phyloP scores from a whole-genome alignment of 78 protist genomes.

The Cavenderia fasciculata region DNA sequence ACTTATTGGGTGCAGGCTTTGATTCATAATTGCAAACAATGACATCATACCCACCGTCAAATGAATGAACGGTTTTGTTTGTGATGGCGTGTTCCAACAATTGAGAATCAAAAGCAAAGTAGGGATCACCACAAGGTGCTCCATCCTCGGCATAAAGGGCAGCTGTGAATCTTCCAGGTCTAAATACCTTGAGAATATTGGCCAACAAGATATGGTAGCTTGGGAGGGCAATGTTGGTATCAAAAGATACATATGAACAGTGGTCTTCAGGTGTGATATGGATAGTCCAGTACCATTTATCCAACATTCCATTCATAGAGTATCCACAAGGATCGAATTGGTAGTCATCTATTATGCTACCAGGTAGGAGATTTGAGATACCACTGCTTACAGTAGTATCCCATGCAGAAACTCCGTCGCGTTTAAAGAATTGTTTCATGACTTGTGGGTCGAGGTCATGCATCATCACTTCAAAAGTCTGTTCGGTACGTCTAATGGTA shows the following conservation, averaged over 20 bases:
- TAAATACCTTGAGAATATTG: constrained; percentile 58
- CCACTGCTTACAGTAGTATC: constrained; percentile 72
- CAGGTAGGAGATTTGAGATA: constrained; percentile 60
- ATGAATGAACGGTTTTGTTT: constrained; percentile 73
- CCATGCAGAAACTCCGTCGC: constrained; percentile 57
- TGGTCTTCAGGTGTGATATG: constrained; percentile 84
- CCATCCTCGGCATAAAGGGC: constrained; percentile 72
- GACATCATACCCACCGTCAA: constrained; percentile 76
- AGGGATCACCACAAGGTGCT: constrained; percentile 58
- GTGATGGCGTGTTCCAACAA: constrained; percentile 11
- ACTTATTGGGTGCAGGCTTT: too few species aligned
- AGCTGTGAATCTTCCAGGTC: constrained; percentile 77
- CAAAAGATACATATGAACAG: constrained; percentile 77
- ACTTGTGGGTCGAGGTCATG: constrained; percentile 85
- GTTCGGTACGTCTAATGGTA: constrained; percentile 27
- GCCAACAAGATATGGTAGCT: constrained; percentile 45
- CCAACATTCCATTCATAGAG: constrained; percentile 92
- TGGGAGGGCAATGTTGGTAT: constrained; percentile 68
- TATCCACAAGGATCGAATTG: constrained; percentile 97
- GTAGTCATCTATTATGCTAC: constrained; percentile 77
- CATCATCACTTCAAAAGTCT: constrained; percentile 89
- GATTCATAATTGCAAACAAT: constrained; percentile 49
- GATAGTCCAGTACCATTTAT: constrained; percentile 68
- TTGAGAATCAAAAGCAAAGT: constrained; percentile 12
- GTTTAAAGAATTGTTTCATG: constrained; percentile 79